These are phyloP conservation scores for Simplicillium aogashimaense DNA, from an alignment of 2,329 filamentous ascomycete genomes.

Conservation along the genomic window DNA sequence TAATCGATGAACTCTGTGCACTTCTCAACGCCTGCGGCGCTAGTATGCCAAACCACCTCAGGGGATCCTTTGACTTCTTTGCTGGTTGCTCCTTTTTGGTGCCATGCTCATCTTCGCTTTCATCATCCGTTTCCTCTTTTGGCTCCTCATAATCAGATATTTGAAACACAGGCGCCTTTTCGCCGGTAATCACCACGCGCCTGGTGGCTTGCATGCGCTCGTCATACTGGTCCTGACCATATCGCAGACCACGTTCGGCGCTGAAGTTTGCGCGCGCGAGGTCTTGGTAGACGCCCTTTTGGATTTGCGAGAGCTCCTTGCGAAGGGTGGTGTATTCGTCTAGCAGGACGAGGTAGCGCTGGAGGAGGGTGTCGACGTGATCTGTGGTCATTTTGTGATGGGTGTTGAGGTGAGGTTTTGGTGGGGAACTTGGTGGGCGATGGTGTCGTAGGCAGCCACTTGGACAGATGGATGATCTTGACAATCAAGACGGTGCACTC, in stretches of 20 bases:
- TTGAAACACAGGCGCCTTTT: slow-evolving; percentile 8
- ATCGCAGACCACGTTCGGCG: slow-evolving; percentile 51
- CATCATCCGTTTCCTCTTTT: slow-evolving; percentile 7
- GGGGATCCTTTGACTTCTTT: slow-evolving; percentile 35
- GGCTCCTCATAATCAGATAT: slow-evolving; percentile 10
- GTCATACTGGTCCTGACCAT: slow-evolving; percentile 64
- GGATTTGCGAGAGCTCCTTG: slow-evolving; percentile 38
- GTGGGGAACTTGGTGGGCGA: too few species aligned
- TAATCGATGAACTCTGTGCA: slow-evolving; percentile 49
- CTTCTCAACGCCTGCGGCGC: slow-evolving; percentile 40
- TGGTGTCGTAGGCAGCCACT: slow-evolving; percentile 1
- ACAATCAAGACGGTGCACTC: too few species aligned
- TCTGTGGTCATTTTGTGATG: not conserved
- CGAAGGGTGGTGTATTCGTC: slow-evolving; percentile 57
- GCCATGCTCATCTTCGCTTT: slow-evolving; percentile 9
- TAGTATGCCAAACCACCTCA: slow-evolving; percentile 47
- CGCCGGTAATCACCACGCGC: slow-evolving; percentile 20
- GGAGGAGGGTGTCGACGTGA: slow-evolving; percentile 46
- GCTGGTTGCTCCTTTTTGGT: slow-evolving; percentile 4
- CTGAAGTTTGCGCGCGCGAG: slow-evolving; percentile 70
- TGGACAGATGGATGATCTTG: too few species aligned
- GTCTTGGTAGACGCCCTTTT: slow-evolving; percentile 45
- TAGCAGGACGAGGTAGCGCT: slow-evolving; percentile 54
- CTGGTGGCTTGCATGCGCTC: slow-evolving; percentile 58
- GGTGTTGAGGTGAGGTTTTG: not conserved